Evolutionary conservation across 495 filamentous ascomycete genomes (phyloP).

Genomic region (Penicillium pancosmium): DNA sequence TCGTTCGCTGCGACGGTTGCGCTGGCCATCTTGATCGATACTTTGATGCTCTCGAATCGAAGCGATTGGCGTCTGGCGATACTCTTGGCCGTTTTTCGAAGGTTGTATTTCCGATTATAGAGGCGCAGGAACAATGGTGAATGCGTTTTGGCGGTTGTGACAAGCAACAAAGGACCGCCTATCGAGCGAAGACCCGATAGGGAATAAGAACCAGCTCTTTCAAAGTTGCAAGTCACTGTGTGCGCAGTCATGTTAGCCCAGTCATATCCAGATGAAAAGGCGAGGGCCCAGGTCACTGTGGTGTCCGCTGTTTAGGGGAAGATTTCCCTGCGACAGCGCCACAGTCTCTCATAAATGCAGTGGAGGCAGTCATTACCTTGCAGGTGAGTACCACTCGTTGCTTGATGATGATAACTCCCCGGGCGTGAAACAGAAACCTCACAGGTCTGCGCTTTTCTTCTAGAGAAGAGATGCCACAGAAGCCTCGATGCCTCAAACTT

Average conservation of each 20-base stretch:
- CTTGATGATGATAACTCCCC: slow-evolving; percentile 26
- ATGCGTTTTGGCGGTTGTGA: slow-evolving; percentile 61
- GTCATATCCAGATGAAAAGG: slow-evolving; percentile 18
- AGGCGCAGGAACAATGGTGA: slow-evolving; percentile 63
- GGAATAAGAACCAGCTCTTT: slow-evolving; percentile 3
- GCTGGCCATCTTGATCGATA: slow-evolving; percentile 44
- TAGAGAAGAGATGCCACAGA: slow-evolving; percentile 23
- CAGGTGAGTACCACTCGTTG: slow-evolving; percentile 18
- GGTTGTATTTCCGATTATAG: slow-evolving; percentile 50
- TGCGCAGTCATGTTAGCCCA: slow-evolving; percentile 38
- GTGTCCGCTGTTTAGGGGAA: slow-evolving; percentile 9
- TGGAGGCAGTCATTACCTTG: slow-evolving; percentile 41
- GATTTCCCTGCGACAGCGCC: slow-evolving; percentile 12
- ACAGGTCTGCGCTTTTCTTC: slow-evolving; percentile 29
- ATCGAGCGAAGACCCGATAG: slow-evolving; percentile 9
- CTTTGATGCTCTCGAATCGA: slow-evolving; percentile 23
- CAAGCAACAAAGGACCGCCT: slow-evolving; percentile 12
- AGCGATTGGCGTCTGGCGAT: slow-evolving; percentile 40
- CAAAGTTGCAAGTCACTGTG: slow-evolving; percentile 18
- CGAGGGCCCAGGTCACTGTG: slow-evolving; percentile 15
- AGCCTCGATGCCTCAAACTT: slow-evolving; percentile 38
- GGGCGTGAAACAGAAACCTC: slow-evolving; percentile 31
- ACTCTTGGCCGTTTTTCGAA: slow-evolving; percentile 43
- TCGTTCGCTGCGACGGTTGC: slow-evolving; percentile 31
- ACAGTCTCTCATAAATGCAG: slow-evolving; percentile 8